Evolutionary conservation across 2,329 filamentous ascomycete genomes (phyloP), one percentile per base, ranked within the genome.

Genomic region (Madurella fahalii): DNA sequence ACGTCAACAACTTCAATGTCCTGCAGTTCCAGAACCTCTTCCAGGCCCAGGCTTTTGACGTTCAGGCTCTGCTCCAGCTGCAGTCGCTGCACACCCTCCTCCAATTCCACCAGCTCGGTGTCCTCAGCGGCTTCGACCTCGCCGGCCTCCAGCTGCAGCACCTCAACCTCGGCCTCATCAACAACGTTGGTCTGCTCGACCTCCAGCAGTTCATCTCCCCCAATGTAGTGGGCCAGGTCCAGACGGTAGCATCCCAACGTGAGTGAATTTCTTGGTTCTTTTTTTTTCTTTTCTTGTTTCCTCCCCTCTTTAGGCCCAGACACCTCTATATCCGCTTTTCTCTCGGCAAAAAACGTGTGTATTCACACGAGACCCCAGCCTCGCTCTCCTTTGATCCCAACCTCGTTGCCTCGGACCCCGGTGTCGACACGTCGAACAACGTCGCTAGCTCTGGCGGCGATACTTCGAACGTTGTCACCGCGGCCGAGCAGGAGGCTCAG

Each of bases 1-100:
- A 69, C 60, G 67, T 73, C 68, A 72, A 75, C 70, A 73, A 74
- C 68, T 69, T 79, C 64, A 71, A 79, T 65, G 62, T 79, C 50
- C 61, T 71, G 56, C 54, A 62, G 53, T 74, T 79, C 66, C 66
- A 73, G 63, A 60, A 59, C 52, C 69, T 76, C 59, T 75, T 79
- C 61, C 65, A 71, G 60, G 60, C 67, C 57, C 58, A 71, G 58
- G 58, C 66, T 59, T 73, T 79, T 40, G 70, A 76, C 61, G 59
- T 78, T 60, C 66, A 72, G 60, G 60, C 65, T 40, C 62, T 72
- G 49, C 68, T 75, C 57, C 68, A 71, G 62, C 64, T 76, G 30
- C 72, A 74, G 69, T 68, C 71, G 58, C 68, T 75, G 20, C 70
- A 72, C 42, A 72, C 68, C 44, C 52, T 75, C 37, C 65, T 75